Percentiles rank a stretch among this genome's conserved stretches.
Conservation (phyloP, 331 rosid genomes). For the Ulmus americana region DNA sequence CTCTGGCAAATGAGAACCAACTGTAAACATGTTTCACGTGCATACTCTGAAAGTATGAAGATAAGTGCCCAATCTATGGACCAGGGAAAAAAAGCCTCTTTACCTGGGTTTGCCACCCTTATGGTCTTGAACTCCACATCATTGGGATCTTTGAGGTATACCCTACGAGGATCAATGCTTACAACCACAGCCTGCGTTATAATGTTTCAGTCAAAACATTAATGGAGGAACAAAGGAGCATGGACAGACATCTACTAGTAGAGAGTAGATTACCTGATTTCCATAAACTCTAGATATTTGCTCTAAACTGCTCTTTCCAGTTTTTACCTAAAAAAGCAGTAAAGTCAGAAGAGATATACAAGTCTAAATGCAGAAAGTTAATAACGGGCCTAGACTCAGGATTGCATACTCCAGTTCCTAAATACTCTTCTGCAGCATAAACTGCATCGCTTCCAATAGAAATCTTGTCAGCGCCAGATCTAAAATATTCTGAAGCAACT, state of each 20-base stretch:
- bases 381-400: slow-evolving; percentile 6
- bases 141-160: slow-evolving; percentile 51
- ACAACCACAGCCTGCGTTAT: slow-evolving; percentile 83
- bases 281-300: slow-evolving; percentile 91
- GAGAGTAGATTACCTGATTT: slow-evolving; percentile 61
- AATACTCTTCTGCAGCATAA: slow-evolving; percentile 87
- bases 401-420: slow-evolving; percentile 70
- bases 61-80: not conserved
- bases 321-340: slow-evolving; percentile 53
- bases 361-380: slow-evolving; percentile 8
- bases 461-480: slow-evolving; percentile 98
- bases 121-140: slow-evolving; percentile 66
- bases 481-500: slow-evolving; percentile 95
- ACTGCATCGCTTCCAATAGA: slow-evolving; percentile 98
- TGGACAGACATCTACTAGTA: slow-evolving; percentile 6
- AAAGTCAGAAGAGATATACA: slow-evolving; percentile 26
- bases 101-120: slow-evolving; percentile 59
- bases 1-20: not conserved
- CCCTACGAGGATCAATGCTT: slow-evolving; percentile 90
- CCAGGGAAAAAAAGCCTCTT: not conserved
- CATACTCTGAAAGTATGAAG: not conserved
- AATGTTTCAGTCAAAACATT: slow-evolving; percentile 20
- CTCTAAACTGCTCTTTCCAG: slow-evolving; percentile 89
- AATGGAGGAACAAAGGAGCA: slow-evolving; percentile 2
- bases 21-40: slow-evolving; percentile 4